Conservation (phyloP, 805 yeast species). For the Kodamaea jinghongensis region DNA sequence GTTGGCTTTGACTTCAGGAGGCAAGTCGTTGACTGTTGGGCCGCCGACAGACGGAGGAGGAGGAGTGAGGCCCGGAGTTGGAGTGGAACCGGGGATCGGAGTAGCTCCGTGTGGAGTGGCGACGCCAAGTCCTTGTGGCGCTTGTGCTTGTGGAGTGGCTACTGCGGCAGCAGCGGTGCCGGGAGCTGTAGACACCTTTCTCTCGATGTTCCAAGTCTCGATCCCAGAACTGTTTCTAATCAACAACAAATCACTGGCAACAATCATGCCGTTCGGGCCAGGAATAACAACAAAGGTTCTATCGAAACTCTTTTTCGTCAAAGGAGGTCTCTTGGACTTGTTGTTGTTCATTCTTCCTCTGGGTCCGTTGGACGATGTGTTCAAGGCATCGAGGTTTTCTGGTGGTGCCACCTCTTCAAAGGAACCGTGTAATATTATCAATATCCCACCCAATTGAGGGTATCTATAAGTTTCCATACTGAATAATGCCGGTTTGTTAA, state of each 20-base stretch:
- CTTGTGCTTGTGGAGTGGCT: too few relatives aligned
- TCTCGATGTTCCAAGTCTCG: constrained; percentile 51
- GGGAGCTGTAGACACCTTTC: constrained; percentile 13
- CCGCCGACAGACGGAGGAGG: constrained; percentile 13
- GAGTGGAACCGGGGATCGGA: constrained; percentile 13
- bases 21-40: constrained; percentile 42
- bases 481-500: constrained; percentile 59
- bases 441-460: constrained; percentile 71
- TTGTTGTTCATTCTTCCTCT: constrained; percentile 17
- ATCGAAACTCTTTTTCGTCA: constrained; percentile 76
- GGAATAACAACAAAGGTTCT: constrained; percentile 77
- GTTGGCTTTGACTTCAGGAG: constrained; percentile 53
- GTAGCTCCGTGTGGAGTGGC: constrained; percentile 15
- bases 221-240: constrained; percentile 58
- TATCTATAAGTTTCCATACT: constrained; percentile 76
- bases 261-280: constrained; percentile 68
- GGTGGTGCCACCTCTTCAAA: constrained; percentile 69
- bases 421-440: constrained; percentile 79
- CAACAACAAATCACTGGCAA: constrained; percentile 80
- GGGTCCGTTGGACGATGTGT: constrained; percentile 8
- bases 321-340: constrained; percentile 28
- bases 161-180: too few relatives aligned
- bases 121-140: constrained; percentile 4
- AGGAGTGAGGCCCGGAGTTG: constrained; percentile 8
- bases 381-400: constrained; percentile 27